Conservation (phyloP, 768 basidiomycete genomes). For the Polyporus arcularius region DNA sequence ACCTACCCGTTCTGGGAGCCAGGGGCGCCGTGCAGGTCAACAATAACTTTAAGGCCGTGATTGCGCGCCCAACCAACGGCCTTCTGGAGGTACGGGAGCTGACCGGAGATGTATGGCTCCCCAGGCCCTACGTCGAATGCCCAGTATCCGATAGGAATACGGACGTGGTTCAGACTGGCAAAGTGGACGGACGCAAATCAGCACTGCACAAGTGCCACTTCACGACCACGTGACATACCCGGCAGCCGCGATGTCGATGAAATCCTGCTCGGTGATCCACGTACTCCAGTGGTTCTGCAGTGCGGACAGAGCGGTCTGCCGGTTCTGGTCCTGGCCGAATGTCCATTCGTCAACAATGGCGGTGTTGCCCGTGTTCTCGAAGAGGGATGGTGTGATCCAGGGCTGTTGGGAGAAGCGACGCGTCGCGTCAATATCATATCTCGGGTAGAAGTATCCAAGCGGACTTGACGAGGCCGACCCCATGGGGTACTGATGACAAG, state of each 20-base stretch:
- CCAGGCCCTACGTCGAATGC: conserved; percentile 78
- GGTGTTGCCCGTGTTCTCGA: conserved; percentile 61
- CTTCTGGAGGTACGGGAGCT: conserved; percentile 65
- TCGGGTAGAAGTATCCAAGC: not conserved
- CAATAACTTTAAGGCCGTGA: conserved; percentile 75
- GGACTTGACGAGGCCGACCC: not conserved
- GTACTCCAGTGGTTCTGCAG: conserved; percentile 76
- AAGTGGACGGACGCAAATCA: not conserved
- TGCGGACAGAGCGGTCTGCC: conserved; percentile 45
- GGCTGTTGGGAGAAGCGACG: conserved; percentile 40
- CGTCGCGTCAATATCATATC: not conserved
- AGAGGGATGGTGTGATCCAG: conserved; percentile 79
- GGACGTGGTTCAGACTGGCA: conserved; percentile 71
- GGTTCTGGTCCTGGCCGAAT: conserved; percentile 64
- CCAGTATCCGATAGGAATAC: conserved; percentile 89
- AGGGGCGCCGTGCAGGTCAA: conserved; percentile 73
- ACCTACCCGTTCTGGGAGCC: conserved; percentile 80
- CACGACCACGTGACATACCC: conserved; percentile 48
- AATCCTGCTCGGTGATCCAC: conserved; percentile 77
- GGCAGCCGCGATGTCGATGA: conserved; percentile 70
- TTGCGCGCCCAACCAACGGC: conserved; percentile 71
- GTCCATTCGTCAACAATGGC: conserved; percentile 78
- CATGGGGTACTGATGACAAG: not conserved
- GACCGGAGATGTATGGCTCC: conserved; percentile 79
- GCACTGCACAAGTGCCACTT: conserved; percentile 1